A percentile compares a stretch with the other conserved stretches of the same genome.
phyloP scores from a whole-genome alignment of 805 yeast species.

The Helenozyma rhizophorensis region DNA sequence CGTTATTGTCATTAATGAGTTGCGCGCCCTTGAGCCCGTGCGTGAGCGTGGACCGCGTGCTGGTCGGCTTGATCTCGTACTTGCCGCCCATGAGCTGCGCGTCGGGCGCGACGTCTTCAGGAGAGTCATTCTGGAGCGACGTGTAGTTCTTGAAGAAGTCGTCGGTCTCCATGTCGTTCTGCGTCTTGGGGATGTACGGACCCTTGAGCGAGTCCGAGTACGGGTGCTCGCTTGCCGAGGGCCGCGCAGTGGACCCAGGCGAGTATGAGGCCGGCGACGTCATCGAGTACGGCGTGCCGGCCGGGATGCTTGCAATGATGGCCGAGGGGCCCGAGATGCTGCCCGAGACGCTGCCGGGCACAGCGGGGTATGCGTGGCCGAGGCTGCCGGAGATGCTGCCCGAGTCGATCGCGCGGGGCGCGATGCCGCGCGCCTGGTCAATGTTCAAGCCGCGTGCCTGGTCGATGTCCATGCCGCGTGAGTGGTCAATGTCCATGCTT shows the following conservation, averaged over 20 bases:
- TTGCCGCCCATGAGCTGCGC: constrained; percentile 8
- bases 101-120: constrained; percentile 9
- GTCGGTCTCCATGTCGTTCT: constrained; percentile 15
- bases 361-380: no score
- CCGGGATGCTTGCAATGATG: no score
- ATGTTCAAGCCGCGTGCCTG: no score
- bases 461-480: no score
- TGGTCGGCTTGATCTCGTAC: constrained; percentile 12
- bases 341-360: no score
- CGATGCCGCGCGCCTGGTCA: no score
- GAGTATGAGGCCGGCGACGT: no score
- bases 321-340: no score
- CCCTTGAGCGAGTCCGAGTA: constrained; percentile 2
- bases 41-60: constrained; percentile 13
- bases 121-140: constrained; percentile 15
- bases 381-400: no score
- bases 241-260: background rate
- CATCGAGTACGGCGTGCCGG: constrained; percentile 5
- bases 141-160: constrained; percentile 23
- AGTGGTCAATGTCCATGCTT: no score
- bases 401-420: no score
- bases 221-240: constrained; percentile 10
- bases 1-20: constrained; percentile 5
- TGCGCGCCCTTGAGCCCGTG: constrained; percentile 13
- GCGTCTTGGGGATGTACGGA: constrained; percentile 8